Conservation (phyloP, 2,329 filamentous ascomycete species). For the Cladobotryum protrusum region DNA sequence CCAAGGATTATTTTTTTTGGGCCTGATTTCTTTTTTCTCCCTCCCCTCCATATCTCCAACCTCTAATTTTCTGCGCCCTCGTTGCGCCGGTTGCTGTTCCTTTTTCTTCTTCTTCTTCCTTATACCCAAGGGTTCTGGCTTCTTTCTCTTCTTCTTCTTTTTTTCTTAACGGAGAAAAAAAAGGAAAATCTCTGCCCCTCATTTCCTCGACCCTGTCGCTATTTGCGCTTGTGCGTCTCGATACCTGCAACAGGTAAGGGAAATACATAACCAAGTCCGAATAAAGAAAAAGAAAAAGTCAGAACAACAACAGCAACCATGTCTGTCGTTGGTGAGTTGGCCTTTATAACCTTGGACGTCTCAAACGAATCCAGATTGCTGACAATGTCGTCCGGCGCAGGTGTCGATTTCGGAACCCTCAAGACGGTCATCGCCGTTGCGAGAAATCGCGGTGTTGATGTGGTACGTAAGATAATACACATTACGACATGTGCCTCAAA, state of each 20-base stretch:
- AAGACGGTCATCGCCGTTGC: slow-evolving; percentile 98
- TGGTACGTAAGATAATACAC: slow-evolving; percentile 58
- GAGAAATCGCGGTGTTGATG: slow-evolving; percentile 97
- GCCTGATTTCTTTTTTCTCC: not conserved
- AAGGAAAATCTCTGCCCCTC: slow-evolving; percentile 6
- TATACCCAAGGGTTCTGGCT: not conserved
- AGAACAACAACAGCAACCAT: slow-evolving; percentile 6
- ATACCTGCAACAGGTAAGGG: too few species aligned
- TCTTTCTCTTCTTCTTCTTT: too few species aligned
- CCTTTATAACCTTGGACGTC: too few species aligned
- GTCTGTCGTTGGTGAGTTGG: slow-evolving; percentile 13
- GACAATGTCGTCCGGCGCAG: slow-evolving; percentile 31
- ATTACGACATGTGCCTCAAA: not conserved
- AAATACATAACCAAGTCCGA: not conserved
- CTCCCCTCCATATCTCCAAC: not conserved
- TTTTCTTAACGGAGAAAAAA: too few species aligned
- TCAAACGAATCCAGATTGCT: not conserved
- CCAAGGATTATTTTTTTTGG: slow-evolving; percentile 7
- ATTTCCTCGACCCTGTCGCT: slow-evolving; percentile 3
- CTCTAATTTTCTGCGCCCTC: not conserved
- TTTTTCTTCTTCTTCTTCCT: not conserved
- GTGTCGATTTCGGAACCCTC: slow-evolving; percentile 91
- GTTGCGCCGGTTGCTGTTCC: not conserved
- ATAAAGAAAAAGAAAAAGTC: not conserved
- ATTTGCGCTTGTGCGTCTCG: not conserved